A percentile compares a stretch with the other conserved stretches of the same genome.
Conservation (phyloP, 2,329 filamentous ascomycete genomes). For the Hymenoscyphus linearis region DNA sequence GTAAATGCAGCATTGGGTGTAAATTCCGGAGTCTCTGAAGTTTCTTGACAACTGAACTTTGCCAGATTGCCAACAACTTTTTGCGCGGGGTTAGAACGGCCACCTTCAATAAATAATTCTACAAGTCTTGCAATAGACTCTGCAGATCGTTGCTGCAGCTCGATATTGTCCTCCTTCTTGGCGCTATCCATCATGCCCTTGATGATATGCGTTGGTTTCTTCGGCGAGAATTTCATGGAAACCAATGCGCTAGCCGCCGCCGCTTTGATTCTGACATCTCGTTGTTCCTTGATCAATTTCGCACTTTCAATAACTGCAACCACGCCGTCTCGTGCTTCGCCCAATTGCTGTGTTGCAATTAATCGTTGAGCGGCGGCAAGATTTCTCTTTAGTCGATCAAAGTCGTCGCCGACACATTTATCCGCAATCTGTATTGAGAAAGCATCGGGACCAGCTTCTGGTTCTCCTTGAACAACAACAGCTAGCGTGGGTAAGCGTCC, state of each 20-base stretch:
- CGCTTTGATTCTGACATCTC: slow-evolving; percentile 81
- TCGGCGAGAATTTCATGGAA: slow-evolving; percentile 80
- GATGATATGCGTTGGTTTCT: slow-evolving; percentile 89
- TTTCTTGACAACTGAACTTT: slow-evolving; percentile 97
- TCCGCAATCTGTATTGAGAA: slow-evolving; percentile 87
- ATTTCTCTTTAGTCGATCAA: slow-evolving; percentile 80
- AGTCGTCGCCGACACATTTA: slow-evolving; percentile 80
- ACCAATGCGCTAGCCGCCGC: slow-evolving; percentile 84
- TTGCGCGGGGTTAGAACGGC: slow-evolving; percentile 80
- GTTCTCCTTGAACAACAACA: slow-evolving; percentile 88
- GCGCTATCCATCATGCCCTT: slow-evolving; percentile 98
- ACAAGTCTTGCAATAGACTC: slow-evolving; percentile 79
- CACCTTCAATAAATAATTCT: slow-evolving; percentile 75
- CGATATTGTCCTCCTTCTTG: slow-evolving; percentile 87
- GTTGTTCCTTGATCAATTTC: slow-evolving; percentile 68
- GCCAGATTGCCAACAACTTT: slow-evolving; percentile 94
- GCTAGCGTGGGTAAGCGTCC: slow-evolving; percentile 74
- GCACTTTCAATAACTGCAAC: slow-evolving; percentile 73
- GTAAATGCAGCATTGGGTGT: slow-evolving; percentile 73
- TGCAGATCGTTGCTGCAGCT: slow-evolving; percentile 82
- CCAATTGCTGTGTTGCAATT: slow-evolving; percentile 72
- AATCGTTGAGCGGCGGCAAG: slow-evolving; percentile 84
- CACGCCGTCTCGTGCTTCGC: slow-evolving; percentile 69
- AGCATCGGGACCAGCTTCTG: slow-evolving; percentile 84
- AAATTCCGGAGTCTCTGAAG: slow-evolving; percentile 95